Base-by-base conservation (phyloP, 2,329 filamentous ascomycete species). In the Alternaria triticimaculans region DNA sequence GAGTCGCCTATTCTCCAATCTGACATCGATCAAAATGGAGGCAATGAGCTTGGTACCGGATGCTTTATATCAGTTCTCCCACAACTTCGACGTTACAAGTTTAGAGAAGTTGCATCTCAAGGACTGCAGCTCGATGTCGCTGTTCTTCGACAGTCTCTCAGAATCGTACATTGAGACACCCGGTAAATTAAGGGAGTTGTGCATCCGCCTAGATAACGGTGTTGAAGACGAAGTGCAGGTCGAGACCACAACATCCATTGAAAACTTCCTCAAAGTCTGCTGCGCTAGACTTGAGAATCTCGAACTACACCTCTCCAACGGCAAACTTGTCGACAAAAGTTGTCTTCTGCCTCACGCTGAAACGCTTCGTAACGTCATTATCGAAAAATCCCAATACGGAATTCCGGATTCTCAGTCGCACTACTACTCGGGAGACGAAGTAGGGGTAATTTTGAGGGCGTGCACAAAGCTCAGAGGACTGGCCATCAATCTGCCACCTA, bases 261-360 rank as follows among this genome's bases (percentile, higher is more conserved):
- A 49, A 26, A 28, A 20, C 6, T 18, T 49, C 0, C 46, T 49
- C 10, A 49, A 20, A 28, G 25, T n/a, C 2, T 49, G 46, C 21
- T 21, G 21, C 21, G 3, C 28, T 26, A 28, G 26, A 49, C 46
- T 49, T 18, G 25, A 49, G 23, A n/a, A 49, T n/a, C 25, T 49
- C 2, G 14, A 2, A 0, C 1, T 49, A 49, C 0, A 10, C 1
- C 46, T 49, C 1, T 0, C 1, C 10, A 12, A 8, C 1, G 25
- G 15, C 46, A 18, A 18, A 25, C 23, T 28, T 28, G 46, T 49
- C 11, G 25, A 18, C 46, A 49, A 49, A 28, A 26, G 26, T 14
- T 49, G 2, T 49, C 9, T 49, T 14, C 14, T 49, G 15, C 12
- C 46, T 28, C 46, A 49, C 46, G 46, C 46, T n/a, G 23, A 28